Evolutionary conservation across 768 basidiomycete genomes (phyloP).

Genomic region (Leccinum barrowsii): DNA sequence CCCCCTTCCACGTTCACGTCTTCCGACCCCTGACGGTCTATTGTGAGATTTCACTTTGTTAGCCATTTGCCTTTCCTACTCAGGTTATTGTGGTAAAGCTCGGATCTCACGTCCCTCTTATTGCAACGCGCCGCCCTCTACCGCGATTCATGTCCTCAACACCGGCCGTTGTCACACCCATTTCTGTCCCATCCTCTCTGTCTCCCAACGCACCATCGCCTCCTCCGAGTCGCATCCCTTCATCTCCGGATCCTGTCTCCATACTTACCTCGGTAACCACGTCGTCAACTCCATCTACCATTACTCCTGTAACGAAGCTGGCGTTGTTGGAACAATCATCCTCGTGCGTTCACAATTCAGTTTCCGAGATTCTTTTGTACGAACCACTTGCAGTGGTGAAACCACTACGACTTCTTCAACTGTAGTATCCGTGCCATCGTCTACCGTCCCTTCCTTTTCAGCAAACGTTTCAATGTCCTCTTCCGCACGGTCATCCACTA

Average conservation of each 20-base stretch:
- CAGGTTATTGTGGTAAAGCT: background rate
- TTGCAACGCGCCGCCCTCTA: conserved; percentile 5
- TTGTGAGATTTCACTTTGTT: conserved; percentile 7
- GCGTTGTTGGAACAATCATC: conserved; percentile 11
- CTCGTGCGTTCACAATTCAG: conserved; percentile 22
- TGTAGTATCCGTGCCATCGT: conserved; percentile 7
- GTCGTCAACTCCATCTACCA: conserved; percentile 10
- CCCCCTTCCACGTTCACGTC: background rate
- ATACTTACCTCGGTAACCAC: conserved; percentile 23
- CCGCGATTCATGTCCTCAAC: conserved; percentile 21
- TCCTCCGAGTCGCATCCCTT: conserved; percentile 1
- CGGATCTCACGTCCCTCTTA: conserved; percentile 6
- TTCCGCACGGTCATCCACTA: conserved; percentile 13
- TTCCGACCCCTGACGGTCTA: background rate
- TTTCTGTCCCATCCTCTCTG: conserved; percentile 4
- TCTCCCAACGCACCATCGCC: conserved; percentile 12
- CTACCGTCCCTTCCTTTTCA: conserved; percentile 8
- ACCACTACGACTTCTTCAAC: conserved; percentile 12
- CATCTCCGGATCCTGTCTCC: conserved; percentile 17
- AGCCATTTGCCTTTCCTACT: background rate
- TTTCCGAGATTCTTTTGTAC: conserved; percentile 5
- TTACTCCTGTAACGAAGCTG: conserved; percentile 11
- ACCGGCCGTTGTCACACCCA: conserved; percentile 10
- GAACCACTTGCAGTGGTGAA: conserved; percentile 17
- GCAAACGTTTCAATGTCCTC: conserved; percentile 5